Evolutionary conservation across 78 protist species (phyloP).

Genomic region (Anaeramoeba ignava): DNA sequence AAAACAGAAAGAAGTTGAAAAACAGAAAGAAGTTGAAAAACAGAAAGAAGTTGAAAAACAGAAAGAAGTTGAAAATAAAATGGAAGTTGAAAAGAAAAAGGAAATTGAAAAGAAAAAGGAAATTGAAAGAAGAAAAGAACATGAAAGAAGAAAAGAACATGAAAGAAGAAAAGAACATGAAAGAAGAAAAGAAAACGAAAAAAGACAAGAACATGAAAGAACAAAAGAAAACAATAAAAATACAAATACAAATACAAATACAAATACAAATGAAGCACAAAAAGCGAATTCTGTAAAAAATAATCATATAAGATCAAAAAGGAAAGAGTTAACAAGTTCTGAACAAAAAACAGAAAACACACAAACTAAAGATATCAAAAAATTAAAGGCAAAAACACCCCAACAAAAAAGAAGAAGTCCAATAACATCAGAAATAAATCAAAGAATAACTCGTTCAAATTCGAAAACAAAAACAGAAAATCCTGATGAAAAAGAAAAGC

Average conservation of each 20-base stretch:
- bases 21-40: too few species aligned
- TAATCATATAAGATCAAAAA: background rate
- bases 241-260: background rate
- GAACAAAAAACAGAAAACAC: background rate
- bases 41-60: background rate
- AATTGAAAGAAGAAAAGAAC: background rate
- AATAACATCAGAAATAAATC: too few species aligned
- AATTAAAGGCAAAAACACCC: background rate
- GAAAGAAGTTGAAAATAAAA: background rate
- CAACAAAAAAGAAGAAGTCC: too few species aligned
- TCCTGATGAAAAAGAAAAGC: too few species aligned
- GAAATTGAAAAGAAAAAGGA: background rate
- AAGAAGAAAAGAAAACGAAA: background rate
- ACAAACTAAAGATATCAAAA: background rate
- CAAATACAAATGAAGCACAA: background rate
- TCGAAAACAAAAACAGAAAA: too few species aligned
- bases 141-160: background rate
- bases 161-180: background rate
- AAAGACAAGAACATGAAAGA: background rate
- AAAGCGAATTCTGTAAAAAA: background rate
- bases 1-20: too few species aligned
- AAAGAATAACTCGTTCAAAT: too few species aligned
- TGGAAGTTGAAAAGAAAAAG: background rate
- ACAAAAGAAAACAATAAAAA: background rate
- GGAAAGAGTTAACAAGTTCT: background rate